A percentile compares a stretch with the other conserved stretches of the same genome.
Evolutionary conservation across 78 protist species (phyloP).

Genomic region (Dictyostelium firmibasis): DNA sequence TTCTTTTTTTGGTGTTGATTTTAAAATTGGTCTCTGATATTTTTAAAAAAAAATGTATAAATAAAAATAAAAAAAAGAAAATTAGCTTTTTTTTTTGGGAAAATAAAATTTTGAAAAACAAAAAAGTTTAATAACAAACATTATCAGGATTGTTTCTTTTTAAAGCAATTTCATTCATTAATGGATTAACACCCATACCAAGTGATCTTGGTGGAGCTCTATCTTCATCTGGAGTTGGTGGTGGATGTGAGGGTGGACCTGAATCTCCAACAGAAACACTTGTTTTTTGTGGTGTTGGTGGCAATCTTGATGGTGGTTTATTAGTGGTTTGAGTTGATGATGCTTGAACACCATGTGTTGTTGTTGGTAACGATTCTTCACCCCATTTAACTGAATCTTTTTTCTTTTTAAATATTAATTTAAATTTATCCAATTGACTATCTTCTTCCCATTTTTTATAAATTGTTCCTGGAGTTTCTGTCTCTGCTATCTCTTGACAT

Average conservation of each 20-base stretch:
- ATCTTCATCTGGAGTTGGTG: neutral
- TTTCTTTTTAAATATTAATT: slow-evolving; percentile 46
- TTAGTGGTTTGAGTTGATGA: neutral
- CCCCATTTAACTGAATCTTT: slow-evolving; percentile 40
- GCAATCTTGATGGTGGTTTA: slow-evolving; percentile 51
- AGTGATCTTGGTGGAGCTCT: neutral
- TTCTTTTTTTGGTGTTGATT: slow-evolving; percentile 41
- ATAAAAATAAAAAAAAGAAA: neutral
- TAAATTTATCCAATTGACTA: neutral
- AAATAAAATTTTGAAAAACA: too few species aligned
- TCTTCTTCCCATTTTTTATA: slow-evolving; percentile 57
- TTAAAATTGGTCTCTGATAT: slow-evolving; percentile 12
- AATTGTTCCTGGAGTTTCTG: slow-evolving; percentile 42
- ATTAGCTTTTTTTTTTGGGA: neutral
- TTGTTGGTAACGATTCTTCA: neutral
- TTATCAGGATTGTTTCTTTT: slow-evolving; percentile 17
- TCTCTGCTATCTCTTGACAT: slow-evolving; percentile 30
- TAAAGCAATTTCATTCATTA: slow-evolving; percentile 28
- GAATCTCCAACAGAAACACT: neutral
- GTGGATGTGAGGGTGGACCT: slow-evolving; percentile 4
- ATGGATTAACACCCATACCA: slow-evolving; percentile 6
- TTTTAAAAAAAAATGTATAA: too few species aligned
- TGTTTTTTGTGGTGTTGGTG: slow-evolving; percentile 1
- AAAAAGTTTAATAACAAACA: neutral
- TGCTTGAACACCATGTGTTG: neutral